Percentiles rank a stretch among this genome's conserved stretches.
Conservation (phyloP, 1,284 basidiomycete genomes). For the Cerrena zonata region DNA sequence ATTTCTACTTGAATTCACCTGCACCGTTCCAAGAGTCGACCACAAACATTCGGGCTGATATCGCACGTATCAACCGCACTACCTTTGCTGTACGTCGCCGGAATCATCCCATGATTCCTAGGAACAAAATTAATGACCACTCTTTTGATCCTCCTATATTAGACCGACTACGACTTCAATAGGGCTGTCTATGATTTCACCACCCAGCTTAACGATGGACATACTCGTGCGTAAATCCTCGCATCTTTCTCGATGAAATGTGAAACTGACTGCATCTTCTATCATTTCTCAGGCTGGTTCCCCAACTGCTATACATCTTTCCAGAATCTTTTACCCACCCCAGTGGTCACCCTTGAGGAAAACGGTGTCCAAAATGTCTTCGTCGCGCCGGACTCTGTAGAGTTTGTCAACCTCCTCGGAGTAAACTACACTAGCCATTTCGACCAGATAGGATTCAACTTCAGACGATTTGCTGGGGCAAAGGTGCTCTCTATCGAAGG, state of each 20-base stretch:
- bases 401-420: constrained; percentile 43
- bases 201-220: constrained; percentile 57
- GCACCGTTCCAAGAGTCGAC: constrained; percentile 59
- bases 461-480: constrained; percentile 55
- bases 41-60: constrained; percentile 44
- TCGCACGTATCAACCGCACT: constrained; percentile 44
- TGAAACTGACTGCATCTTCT: too few relatives aligned
- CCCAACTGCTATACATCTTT: constrained; percentile 52
- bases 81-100: constrained; percentile 36
- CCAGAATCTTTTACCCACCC: constrained; percentile 56
- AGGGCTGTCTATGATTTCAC: constrained; percentile 51
- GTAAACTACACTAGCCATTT: constrained; percentile 44
- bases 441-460: constrained; percentile 48
- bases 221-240: constrained; percentile 55
- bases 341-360: constrained; percentile 49
- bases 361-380: constrained; percentile 48
- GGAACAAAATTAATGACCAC: neutral
- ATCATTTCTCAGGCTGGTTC: constrained; percentile 53
- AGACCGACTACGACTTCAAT: constrained; percentile 57
- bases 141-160: neutral
- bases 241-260: too few relatives aligned
- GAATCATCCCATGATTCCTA: neutral
- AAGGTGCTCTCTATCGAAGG: constrained; percentile 52
- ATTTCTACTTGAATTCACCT: constrained; percentile 54
- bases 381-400: constrained; percentile 51